Evolutionary conservation across 805 yeast species (phyloP).

Genomic region (Pichia thaimueangensis): DNA sequence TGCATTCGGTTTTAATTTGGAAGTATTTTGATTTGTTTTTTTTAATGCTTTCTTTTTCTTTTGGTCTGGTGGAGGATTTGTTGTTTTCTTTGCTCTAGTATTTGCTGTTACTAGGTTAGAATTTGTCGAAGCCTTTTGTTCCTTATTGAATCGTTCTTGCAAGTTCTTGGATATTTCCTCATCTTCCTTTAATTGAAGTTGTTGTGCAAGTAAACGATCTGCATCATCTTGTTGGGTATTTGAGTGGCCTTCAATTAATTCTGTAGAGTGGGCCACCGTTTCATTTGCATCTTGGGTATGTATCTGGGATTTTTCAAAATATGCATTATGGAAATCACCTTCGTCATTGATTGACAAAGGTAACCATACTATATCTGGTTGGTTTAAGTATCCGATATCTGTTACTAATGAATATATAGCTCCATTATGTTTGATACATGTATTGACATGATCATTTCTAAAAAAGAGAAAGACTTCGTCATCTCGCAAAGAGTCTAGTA

Average conservation of each 20-base stretch:
- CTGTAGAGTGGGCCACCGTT: not conserved
- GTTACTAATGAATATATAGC: slow-evolving; percentile 63
- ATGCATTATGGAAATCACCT: slow-evolving; percentile 51
- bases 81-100: too few relatives aligned
- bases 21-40: not conserved
- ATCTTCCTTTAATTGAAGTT: slow-evolving; percentile 31
- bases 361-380: slow-evolving; percentile 70
- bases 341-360: slow-evolving; percentile 58
- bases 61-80: not conserved
- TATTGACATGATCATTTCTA: slow-evolving; percentile 84
- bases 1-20: too few relatives aligned
- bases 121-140: not conserved
- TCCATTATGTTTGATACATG: slow-evolving; percentile 39
- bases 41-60: not conserved
- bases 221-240: slow-evolving; percentile 5
- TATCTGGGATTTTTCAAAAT: slow-evolving; percentile 3
- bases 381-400: slow-evolving; percentile 55
- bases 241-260: not conserved
- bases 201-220: slow-evolving; percentile 25
- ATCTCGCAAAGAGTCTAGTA: slow-evolving; percentile 32
- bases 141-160: slow-evolving; percentile 20
- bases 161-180: slow-evolving; percentile 23
- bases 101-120: too few relatives aligned
- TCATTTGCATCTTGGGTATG: not conserved
- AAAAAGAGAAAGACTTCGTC: slow-evolving; percentile 67